Evolutionary conservation across 2,329 filamentous ascomycete species (phyloP), one percentile per base, ranked within the genome.

Genomic region (Talaromyces albobiverticillius): DNA sequence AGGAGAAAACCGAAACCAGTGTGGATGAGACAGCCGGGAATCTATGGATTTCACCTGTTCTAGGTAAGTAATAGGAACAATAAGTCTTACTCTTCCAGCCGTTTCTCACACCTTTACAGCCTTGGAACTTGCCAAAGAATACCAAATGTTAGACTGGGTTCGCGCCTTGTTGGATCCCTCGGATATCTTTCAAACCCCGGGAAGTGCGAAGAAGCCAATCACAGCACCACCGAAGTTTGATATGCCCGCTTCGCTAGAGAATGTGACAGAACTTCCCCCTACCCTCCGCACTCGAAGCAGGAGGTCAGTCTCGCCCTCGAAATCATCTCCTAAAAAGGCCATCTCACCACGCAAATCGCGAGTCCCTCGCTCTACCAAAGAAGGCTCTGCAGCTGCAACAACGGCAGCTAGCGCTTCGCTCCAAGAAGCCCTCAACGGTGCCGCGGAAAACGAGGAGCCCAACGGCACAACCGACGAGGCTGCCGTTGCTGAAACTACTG

Each of bases 1-100:
- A 96, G 77, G 83, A 82, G 6, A 85, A 94, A 25, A 74, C 83
- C 31, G 87, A 87, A 26, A 95, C 92, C 9, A 95, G 91, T 63
- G 81, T 81, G 54, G 92, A 97, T 68, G 94, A 97, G 78, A 91
- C 94, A 26, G 94, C 94, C 23, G 94, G 94, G 43, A 99, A 96
- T 71, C 85, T 99, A 50, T 99, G 94, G 94, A 92, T 97, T 48
- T 85, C 90, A 45, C 91, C 93, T 5, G 80, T 87, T 60, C 77
- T 83, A 68, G 84, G 84, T 87, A 76, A 62, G 73, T 52, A 46
- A 31, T 8, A 16, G 26, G n/a, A 36, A 22, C 31, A 38, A 9
- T 25, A 40, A 23, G 3, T 22, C 47, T 4, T 22, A 22, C 16
- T 29, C 23, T 11, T 23, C 46, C 22, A 16, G 22, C 16, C 18